Base-by-base conservation (phyloP, 495 filamentous ascomycete species). In the Extremus antarcticus region DNA sequence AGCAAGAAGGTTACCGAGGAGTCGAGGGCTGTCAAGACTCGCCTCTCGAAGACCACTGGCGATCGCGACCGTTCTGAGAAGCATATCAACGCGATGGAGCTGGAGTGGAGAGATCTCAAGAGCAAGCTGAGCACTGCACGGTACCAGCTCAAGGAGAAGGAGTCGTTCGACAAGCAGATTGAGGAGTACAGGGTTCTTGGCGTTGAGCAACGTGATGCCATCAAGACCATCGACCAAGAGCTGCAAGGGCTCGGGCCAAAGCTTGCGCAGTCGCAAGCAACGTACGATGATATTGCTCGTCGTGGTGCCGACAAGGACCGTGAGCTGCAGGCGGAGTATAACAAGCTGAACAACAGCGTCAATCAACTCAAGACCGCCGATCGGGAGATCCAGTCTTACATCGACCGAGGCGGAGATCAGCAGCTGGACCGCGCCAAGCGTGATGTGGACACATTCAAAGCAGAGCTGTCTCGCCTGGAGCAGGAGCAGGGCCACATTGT, bases 121-220 rank as follows among this genome's bases (percentile, higher is more conserved):
- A 80, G 81, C 62, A 85, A 79, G 54, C 76, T 95, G 50, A 80
- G 72, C 63, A 80, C 76, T 46, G 78, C 86, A 13, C 77, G 76
- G 47, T 82, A 84, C 61, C 78, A 90, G 61, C 75, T 96, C 15
- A 86, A 91, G 65, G 85, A 84, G 65, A 91, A 88, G 70, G 76
- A 77, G 40, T 73, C 74, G 25, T 71, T 95, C 35, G 67, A 78
- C 32, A 70, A 74, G 40, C 80, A 83, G 38, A 79, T 97, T 35
- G 83, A 86, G 29, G 83, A 87, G 56, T 78, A 83, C 62, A 86
- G 80, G 59, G 78, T 75, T 13, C 73, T 80, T 24, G 90, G 82
- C 60, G 67, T 52, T 19, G 76, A 84, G 60, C 85, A 90, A 63
- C 81, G 83, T 19, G 80, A 84, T 3, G 67, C 74, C 17, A 84